Base-by-base conservation (phyloP, 2,329 filamentous ascomycete species). In the Trichoderma harzianum region DNA sequence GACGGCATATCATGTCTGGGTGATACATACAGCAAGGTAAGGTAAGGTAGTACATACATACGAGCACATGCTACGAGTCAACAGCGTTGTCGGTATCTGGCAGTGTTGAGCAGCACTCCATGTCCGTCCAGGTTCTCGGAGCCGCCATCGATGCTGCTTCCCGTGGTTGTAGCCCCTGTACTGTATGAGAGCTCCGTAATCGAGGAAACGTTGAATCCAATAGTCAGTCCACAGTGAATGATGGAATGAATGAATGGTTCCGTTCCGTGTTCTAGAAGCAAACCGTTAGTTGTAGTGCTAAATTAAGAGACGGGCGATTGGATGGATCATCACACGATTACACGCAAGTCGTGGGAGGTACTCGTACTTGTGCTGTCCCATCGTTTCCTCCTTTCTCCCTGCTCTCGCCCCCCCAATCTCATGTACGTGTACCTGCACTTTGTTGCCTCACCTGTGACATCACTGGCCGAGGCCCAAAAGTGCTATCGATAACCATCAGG, bases 401-500 rank as follows among this genome's bases (percentile, higher is more conserved):
- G 43, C 43, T 51, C 43, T 51, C 10, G n/a, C 0, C 11, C 7
- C 21, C 47, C 43, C n/a, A 10, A 5, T 53, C n/a, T 24, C 47
- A 53, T 24, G 47, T 53, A 53, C 47, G n/a, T 24, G 47, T 53
- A 53, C 47, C 5, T 53, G 47, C 47, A 53, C n/a, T 24, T 12
- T 24, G 43, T 6, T 21, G 5, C n/a, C 43, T 21, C 43, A 21
- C 43, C 43, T 21, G 14, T 8, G 36, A 24, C 28, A 34, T 32
- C 26, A 53, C 47, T 67, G 53, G 24, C 64, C 64, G 64, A 67
- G 47, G 39, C 39, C 64, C 11, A 26, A 30, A 30, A 5, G 5
- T 5, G n/a, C 21, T 69, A 69, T 69, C 67, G 67, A 69, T 69
- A 69, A 62, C 57, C 28, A 3, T 69, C 30, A 57, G 67, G 67